These are phyloP conservation scores for Dactylellina leptospora DNA, from an alignment of 2,329 filamentous ascomycete genomes.

Conservation along the genomic window DNA sequence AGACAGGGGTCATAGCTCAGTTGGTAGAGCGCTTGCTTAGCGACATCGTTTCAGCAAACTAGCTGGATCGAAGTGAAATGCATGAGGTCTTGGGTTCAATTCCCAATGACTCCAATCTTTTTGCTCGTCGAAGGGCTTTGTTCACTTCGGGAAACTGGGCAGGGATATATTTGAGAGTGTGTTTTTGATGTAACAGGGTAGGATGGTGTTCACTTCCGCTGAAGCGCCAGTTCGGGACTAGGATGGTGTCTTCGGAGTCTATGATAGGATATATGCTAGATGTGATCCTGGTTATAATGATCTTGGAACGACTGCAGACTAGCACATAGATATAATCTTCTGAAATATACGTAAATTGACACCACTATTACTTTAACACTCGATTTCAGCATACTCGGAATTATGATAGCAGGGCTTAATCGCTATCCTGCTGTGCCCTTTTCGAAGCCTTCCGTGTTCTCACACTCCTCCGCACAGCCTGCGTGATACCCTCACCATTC, in stretches of 20 bases:
- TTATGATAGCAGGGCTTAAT: not conserved
- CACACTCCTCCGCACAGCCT: conserved; percentile 32
- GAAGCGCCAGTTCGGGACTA: too few relatives aligned
- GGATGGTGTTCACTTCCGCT: too few relatives aligned
- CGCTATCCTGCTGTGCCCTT: not conserved
- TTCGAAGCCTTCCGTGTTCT: conserved; percentile 17
- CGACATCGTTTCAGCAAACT: conserved; percentile 1
- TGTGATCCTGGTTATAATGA: too few relatives aligned
- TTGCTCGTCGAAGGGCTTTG: too few relatives aligned
- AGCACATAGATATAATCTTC: too few relatives aligned
- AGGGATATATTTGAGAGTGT: too few relatives aligned
- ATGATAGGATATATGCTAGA: not conserved
- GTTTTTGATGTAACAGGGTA: too few relatives aligned
- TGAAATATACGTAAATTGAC: too few relatives aligned
- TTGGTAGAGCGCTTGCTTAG: conserved; percentile 41
- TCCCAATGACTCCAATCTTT: conserved; percentile 31
- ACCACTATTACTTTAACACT: too few relatives aligned
- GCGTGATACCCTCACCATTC: conserved; percentile 61
- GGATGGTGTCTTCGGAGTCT: not conserved
- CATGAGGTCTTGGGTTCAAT: conserved; percentile 42
- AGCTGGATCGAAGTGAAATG: not conserved
- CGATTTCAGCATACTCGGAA: not conserved
- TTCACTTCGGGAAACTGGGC: too few relatives aligned
- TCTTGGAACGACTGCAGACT: too few relatives aligned
- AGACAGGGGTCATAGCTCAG: conserved; percentile 39